Evolutionary conservation across 257 asterid species (phyloP).

Genomic region (Asclepias syriaca): DNA sequence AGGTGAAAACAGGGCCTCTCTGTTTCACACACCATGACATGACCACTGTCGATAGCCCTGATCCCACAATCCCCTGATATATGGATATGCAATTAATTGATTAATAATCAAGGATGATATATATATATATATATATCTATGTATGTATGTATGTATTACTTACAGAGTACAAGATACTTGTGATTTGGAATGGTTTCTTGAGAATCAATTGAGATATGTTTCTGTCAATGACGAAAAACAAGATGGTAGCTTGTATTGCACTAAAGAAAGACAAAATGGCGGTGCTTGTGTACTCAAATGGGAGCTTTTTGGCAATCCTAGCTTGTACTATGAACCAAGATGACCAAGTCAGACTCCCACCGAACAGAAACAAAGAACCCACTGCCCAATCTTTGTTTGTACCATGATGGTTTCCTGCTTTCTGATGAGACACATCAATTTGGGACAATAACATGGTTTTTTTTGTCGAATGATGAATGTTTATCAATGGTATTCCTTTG

Average conservation of each 20-base stretch:
- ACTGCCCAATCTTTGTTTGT: conserved; percentile 24
- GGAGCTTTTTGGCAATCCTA: conserved; percentile 46
- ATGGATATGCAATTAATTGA: neutral
- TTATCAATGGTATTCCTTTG: conserved; percentile 44
- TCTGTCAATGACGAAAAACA: conserved; percentile 40
- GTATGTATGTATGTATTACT: conserved; percentile 17
- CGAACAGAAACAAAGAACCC: conserved; percentile 52
- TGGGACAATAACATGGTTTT: neutral
- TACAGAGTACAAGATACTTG: conserved; percentile 44
- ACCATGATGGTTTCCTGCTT: conserved; percentile 18
- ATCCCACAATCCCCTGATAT: conserved; percentile 60
- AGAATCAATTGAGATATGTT: conserved; percentile 49
- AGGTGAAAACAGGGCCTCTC: conserved; percentile 73
- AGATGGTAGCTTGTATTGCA: conserved; percentile 47
- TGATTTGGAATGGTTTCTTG: conserved; percentile 45
- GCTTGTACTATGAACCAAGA: conserved; percentile 76
- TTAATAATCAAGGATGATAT: too few species aligned
- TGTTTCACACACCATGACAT: conserved; percentile 74
- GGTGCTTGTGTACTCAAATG: conserved; percentile 64
- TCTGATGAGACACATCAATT: neutral
- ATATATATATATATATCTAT: too few species aligned
- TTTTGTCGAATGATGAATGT: neutral
- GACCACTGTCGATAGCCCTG: conserved; percentile 57
- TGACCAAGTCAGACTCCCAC: conserved; percentile 55
- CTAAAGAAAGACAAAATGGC: conserved; percentile 59